phyloP scores from a whole-genome alignment of 75 land plant genomes.

The Sequoiadendron giganteum region DNA sequence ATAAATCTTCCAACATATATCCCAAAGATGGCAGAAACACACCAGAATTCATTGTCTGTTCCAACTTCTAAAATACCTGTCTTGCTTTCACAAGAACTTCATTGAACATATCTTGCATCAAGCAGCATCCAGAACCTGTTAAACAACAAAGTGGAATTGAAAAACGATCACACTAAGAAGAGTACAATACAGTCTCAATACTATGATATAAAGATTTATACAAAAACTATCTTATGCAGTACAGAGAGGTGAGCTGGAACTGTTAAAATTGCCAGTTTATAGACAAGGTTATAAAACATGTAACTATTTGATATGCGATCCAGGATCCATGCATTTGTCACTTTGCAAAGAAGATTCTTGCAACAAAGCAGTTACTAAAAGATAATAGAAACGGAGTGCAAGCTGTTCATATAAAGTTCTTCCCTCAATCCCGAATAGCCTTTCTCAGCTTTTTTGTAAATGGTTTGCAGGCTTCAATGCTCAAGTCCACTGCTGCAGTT shows the following conservation, averaged over 20 bases:
- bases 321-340: background rate
- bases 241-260: background rate
- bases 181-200: background rate
- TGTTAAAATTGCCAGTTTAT: slow-evolving; percentile 4
- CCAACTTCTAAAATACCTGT: background rate
- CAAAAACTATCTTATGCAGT: background rate
- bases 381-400: background rate
- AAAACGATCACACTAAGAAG: background rate
- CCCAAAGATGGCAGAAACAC: background rate
- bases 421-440: slow-evolving; percentile 3
- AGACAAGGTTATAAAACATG: background rate
- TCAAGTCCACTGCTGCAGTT: slow-evolving; percentile 89
- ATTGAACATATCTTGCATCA: background rate
- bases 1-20: background rate
- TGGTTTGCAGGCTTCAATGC: slow-evolving; percentile 82
- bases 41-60: background rate
- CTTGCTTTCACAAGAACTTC: background rate
- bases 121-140: background rate
- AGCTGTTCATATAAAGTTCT: background rate
- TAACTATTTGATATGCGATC: background rate
- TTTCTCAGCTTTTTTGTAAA: slow-evolving; percentile 54
- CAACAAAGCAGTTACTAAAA: background rate
- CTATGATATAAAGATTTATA: background rate
- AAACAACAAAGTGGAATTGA: background rate
- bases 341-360: background rate